Evolutionary conservation across 1,284 basidiomycete species (phyloP), one percentile per base, ranked within the genome.

Genomic region (Ganoderma sp.): DNA sequence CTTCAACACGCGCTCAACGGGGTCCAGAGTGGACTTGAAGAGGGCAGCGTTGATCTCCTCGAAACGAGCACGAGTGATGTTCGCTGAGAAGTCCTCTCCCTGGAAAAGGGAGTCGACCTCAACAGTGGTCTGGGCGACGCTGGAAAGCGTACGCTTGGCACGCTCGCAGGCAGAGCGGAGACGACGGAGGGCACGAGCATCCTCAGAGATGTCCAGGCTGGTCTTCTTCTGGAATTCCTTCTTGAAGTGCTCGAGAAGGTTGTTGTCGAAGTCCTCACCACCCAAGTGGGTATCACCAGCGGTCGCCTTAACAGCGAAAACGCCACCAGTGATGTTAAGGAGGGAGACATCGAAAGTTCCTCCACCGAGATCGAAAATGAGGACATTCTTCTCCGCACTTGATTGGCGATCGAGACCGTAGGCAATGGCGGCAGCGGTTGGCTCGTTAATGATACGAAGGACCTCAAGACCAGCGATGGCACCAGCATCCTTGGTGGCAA

Each of bases 281-380:
- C 96, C 97, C 81, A 99, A 87, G 84, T 99, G 97, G 74, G 97
- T 99, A 84, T 99, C 96, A 88, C 97, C 97, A 75, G 96, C 96
- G 75, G 97, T 99, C 58, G 97, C 96, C 86, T 97, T 93, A 76
- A 99, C 97, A 76, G 96, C 96, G 79, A 99, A 99, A 76, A 98
- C 94, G 83, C 96, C 97, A 79, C 95, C 96, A 78, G 90, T 95
- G 83, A 98, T 98, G 81, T 96, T 97, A 70, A 99, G 88, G 69
- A 99, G 90, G 70, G 97, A 98, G 65, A 98, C 97, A 90, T 98
- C 97, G 85, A 99, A 99, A 73, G 95, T 97, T 85, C 95, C 98
- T 88, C 97, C 97, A 81, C 97, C 97, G 72, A 99, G 88, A 87
- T 99, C 97, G 89, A 98, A 99, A 82, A 99, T 99, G 81, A 99